Evolutionary conservation across 192 early-diverging fungal genomes (phyloP), one percentile per base, ranked within the genome.

Genomic region (Umbelopsis sp.): DNA sequence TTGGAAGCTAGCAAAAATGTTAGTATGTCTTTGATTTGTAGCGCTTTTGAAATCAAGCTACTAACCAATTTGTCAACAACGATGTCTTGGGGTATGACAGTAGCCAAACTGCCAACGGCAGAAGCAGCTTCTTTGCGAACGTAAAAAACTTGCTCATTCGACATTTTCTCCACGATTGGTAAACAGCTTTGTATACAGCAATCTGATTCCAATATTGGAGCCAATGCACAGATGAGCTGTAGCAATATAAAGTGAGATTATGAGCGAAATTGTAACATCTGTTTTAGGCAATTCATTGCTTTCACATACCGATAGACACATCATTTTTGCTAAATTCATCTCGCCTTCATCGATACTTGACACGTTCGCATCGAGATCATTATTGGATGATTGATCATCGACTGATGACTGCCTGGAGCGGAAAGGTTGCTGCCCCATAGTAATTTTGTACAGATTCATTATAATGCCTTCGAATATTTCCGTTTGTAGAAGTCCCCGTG

Each of bases 161-260:
- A 61, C 64, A 88, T 69, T 53, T 71, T 73, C 61, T 88, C 82
- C 23, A 88, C 58, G 46, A 80, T 82, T 2, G 84, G 83, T n/a
- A 88, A 46, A 55, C 83, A 79, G 33, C 73, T 69, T 15, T 76
- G 52, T 6, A 73, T 68, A 50, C 84, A 88, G 37, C 71, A 66
- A 23, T 84, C 78, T 15, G 76, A 69, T 25, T 83, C 86, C 41
- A 88, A 71, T 15, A 80, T 66, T 22, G 66, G 46, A 0, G 82
- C 81, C 51, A 84, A 65, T 3, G 80, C 71, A 20, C 82, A 74
- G 22, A 88, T 77, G 13, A 88, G 68, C 86, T 88, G 51, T 37
- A 41, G 25, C 21, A 35, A 27, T 37, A 51, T 15, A 16, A 16
- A 4, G 23, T 61, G 30, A 18, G n/a, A 49, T 45, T 16, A 47